A percentile compares a stretch with the other conserved stretches of the same genome.
phyloP scores from a whole-genome alignment of 2,329 filamentous ascomycete genomes.

The Penicillium psychrosexuale region DNA sequence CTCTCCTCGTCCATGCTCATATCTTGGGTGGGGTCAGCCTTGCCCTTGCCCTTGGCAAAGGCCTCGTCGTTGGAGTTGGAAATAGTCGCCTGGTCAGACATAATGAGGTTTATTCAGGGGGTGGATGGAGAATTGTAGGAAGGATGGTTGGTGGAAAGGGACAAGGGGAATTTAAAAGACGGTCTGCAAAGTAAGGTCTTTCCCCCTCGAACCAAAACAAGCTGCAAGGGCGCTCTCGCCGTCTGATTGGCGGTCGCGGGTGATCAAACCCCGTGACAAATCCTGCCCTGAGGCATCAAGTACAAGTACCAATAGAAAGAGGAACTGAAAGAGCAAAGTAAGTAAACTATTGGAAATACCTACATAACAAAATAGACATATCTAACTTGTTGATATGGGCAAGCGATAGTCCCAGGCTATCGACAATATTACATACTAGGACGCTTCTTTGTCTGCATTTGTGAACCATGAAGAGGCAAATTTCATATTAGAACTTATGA shows the following conservation, averaged over 20 bases:
- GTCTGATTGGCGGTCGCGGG: slow-evolving; percentile 18
- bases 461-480: neutral
- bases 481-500: neutral
- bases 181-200: slow-evolving; percentile 26
- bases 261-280: slow-evolving; percentile 15
- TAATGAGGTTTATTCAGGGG: slow-evolving; percentile 20
- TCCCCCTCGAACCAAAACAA: slow-evolving; percentile 25
- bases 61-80: slow-evolving; percentile 41
- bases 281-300: slow-evolving; percentile 16
- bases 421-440: neutral
- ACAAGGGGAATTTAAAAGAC: slow-evolving; percentile 16
- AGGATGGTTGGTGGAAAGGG: slow-evolving; percentile 19
- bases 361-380: neutral
- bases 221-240: slow-evolving; percentile 18
- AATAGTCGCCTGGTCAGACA: slow-evolving; percentile 38
- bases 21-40: slow-evolving; percentile 60
- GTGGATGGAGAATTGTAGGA: slow-evolving; percentile 18
- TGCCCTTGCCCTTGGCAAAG: slow-evolving; percentile 79
- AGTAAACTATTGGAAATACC: neutral
- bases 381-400: neutral
- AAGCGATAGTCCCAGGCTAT: neutral
- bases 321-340: neutral
- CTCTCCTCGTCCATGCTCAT: slow-evolving; percentile 70
- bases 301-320: neutral
- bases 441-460: neutral